Conservation (phyloP, 768 basidiomycete species). For the Pulveroboletus ravenelii region DNA sequence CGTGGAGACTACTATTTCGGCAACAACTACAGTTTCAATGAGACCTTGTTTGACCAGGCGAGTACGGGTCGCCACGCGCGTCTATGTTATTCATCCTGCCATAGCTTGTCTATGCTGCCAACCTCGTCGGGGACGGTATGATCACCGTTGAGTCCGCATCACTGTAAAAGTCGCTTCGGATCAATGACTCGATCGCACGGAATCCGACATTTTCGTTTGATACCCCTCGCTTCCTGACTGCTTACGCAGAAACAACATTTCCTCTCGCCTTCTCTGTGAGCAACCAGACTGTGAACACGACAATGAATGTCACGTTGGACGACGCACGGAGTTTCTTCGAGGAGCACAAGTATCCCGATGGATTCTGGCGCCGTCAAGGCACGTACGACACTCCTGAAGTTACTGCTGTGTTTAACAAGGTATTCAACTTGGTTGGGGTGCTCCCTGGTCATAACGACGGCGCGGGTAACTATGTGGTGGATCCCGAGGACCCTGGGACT, state of each 20-base stretch:
- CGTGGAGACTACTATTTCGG: conserved; percentile 24
- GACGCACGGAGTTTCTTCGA: conserved; percentile 20
- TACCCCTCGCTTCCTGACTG: conserved; percentile 17
- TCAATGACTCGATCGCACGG: conserved; percentile 24
- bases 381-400: conserved; percentile 9
- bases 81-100: not conserved
- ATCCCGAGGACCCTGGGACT: conserved; percentile 7
- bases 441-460: conserved; percentile 18
- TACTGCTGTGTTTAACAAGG: not conserved
- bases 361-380: conserved; percentile 17
- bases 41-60: conserved; percentile 22
- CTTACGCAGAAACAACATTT: conserved; percentile 21
- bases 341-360: conserved; percentile 13
- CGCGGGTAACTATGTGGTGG: conserved; percentile 12
- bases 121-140: conserved; percentile 15
- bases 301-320: conserved; percentile 11
- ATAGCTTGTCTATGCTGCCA: conserved; percentile 16
- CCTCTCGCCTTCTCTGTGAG: conserved; percentile 24
- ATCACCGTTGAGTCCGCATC: conserved; percentile 21
- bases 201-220: conserved; percentile 23
- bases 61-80: not conserved
- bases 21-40: conserved; percentile 22
- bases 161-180: conserved; percentile 18
- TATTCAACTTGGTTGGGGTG: conserved; percentile 2
- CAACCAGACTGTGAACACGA: conserved; percentile 12